Percentiles rank a stretch among this genome's conserved stretches.
These are phyloP conservation scores for Picocystis salinarum DNA, from an alignment of 139 green algal species.

Conservation along the genomic window DNA sequence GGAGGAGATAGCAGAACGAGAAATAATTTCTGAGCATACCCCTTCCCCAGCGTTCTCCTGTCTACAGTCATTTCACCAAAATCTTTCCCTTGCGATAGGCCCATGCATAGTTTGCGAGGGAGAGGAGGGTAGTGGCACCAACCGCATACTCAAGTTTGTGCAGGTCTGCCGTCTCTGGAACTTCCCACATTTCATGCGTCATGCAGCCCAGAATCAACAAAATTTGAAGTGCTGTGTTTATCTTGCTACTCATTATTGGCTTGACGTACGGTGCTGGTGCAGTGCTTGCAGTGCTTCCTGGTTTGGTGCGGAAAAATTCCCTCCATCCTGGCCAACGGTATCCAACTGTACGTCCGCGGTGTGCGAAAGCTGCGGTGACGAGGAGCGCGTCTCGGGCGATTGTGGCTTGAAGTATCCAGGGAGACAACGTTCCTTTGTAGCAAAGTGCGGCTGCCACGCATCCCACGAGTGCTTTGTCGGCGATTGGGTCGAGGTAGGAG, in stretches of 20 bases:
- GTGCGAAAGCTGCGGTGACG: slow-evolving; percentile 24
- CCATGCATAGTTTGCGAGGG: too few species aligned
- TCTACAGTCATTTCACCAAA: too few species aligned
- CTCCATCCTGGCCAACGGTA: slow-evolving; percentile 22
- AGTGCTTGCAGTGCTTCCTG: too few species aligned
- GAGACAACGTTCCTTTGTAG: slow-evolving; percentile 31
- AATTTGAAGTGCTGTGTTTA: slow-evolving; percentile 72
- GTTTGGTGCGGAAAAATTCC: slow-evolving; percentile 40
- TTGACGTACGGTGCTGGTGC: slow-evolving; percentile 13
- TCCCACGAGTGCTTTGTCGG: slow-evolving; percentile 58
- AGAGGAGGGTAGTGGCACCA: too few species aligned
- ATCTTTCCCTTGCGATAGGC: too few species aligned
- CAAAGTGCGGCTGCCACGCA: slow-evolving; percentile 9
- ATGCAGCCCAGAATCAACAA: slow-evolving; percentile 39
- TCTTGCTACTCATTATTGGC: slow-evolving; percentile 60
- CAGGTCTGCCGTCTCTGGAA: too few species aligned
- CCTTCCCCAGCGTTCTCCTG: too few species aligned
- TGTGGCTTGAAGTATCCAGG: slow-evolving; percentile 35
- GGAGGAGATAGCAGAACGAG: too few species aligned
- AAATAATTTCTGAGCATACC: too few species aligned
- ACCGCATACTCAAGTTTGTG: too few species aligned
- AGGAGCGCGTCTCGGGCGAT: slow-evolving; percentile 46
- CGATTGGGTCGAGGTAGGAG: slow-evolving; percentile 70
- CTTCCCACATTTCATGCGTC: too few species aligned
- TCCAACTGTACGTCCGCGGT: slow-evolving; percentile 22